Conservation (phyloP, 208 protist species). For the Borovskyia barvae region DNA sequence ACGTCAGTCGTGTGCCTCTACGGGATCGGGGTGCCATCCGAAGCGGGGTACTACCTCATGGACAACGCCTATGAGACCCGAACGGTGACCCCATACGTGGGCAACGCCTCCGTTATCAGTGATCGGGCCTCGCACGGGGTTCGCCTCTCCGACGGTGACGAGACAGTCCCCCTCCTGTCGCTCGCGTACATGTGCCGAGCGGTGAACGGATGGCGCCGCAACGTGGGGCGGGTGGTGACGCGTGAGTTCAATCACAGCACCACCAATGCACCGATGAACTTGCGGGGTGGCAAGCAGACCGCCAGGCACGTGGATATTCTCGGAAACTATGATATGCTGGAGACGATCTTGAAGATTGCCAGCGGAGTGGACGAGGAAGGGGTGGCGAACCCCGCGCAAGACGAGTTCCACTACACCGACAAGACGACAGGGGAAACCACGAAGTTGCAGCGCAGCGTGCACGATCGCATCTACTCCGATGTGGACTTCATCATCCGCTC, state of each 20-base stretch:
- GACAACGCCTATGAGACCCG: not conserved
- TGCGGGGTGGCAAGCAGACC: constrained; percentile 61
- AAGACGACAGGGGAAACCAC: constrained; percentile 4
- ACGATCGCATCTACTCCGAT: constrained; percentile 68
- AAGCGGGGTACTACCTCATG: constrained; percentile 77
- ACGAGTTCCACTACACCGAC: constrained; percentile 17
- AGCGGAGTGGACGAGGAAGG: constrained; percentile 54
- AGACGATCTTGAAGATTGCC: constrained; percentile 74
- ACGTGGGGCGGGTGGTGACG: constrained; percentile 82
- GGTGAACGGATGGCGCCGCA: constrained; percentile 78
- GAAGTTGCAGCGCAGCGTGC: constrained; percentile 29
- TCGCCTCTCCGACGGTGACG: constrained; percentile 75
- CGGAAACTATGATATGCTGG: constrained; percentile 80
- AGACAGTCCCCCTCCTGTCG: constrained; percentile 87
- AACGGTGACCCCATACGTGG: constrained; percentile 17
- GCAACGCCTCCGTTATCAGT: constrained; percentile 27
- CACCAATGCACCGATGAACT: constrained; percentile 28
- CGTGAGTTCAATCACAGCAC: constrained; percentile 69
- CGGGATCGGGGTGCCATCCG: constrained; percentile 77
- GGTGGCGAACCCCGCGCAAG: constrained; percentile 7
- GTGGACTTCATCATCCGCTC: constrained; percentile 52
- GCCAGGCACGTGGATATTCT: constrained; percentile 90
- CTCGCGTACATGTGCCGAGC: constrained; percentile 91
- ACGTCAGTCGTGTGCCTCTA: constrained; percentile 90
- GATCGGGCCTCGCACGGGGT: constrained; percentile 51